phyloP scores from a whole-genome alignment of 805 yeast genomes.

The Starmera quercuum region DNA sequence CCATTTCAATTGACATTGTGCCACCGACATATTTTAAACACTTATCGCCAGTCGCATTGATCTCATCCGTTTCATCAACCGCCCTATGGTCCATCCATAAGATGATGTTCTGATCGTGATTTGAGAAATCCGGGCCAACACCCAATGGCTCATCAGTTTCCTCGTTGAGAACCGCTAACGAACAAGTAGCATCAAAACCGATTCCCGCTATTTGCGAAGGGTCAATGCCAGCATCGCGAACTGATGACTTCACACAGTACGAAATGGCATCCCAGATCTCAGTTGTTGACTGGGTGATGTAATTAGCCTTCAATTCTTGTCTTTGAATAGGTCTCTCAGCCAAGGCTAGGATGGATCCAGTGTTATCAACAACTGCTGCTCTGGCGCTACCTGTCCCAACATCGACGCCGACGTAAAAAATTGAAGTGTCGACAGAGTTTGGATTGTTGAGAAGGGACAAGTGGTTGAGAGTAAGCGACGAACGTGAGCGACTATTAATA shows the following conservation, averaged over 20 bases:
- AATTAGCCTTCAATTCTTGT: conserved; percentile 64
- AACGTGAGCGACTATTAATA: conserved; percentile 15
- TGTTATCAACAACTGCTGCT: conserved; percentile 81
- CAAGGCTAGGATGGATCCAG: conserved; percentile 73
- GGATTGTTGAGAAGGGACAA: conserved; percentile 18
- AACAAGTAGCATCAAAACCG: conserved; percentile 97
- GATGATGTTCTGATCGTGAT: conserved; percentile 71
- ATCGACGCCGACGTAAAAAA: conserved; percentile 71
- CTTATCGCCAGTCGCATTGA: conserved; percentile 74
- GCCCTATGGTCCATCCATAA: conserved; percentile 99
- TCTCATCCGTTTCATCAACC: conserved; percentile 64
- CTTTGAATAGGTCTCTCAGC: conserved; percentile 75
- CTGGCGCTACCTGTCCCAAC: conserved; percentile 98
- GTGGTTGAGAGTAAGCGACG: conserved; percentile 20
- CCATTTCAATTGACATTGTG: conserved; percentile 97
- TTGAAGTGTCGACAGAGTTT: conserved; percentile 19
- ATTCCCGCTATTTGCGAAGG: conserved; percentile 69
- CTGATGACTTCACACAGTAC: conserved; percentile 67
- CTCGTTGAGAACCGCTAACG: conserved; percentile 74
- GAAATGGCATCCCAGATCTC: conserved; percentile 91
- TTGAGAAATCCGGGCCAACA: conserved; percentile 85
- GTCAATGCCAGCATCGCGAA: conserved; percentile 69
- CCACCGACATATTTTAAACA: conserved; percentile 93
- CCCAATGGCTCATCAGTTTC: conserved; percentile 62
- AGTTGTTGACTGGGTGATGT: conserved; percentile 78